Conservation (phyloP, 2,329 filamentous ascomycete species). For the Diaporthe helianthi region DNA sequence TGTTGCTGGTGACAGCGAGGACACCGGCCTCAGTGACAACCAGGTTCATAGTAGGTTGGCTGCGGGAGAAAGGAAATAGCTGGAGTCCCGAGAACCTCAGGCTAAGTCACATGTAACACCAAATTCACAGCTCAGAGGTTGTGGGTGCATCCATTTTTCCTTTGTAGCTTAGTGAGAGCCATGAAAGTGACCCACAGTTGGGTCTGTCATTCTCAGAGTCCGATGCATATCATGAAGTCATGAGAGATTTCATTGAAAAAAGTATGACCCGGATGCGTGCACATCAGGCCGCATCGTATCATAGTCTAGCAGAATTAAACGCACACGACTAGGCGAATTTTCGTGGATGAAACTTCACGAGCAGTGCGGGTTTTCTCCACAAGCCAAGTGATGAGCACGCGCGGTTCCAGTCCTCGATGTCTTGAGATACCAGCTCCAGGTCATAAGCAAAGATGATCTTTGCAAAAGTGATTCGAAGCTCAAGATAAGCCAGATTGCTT, state of each 20-base stretch:
- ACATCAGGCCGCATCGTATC: background rate
- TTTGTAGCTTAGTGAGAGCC: too few species aligned
- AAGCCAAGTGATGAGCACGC: slow-evolving; percentile 20
- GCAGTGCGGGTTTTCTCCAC: slow-evolving; percentile 28
- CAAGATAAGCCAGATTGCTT: slow-evolving; percentile 40
- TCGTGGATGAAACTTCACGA: slow-evolving; percentile 29
- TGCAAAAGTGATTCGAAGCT: slow-evolving; percentile 41
- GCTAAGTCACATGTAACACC: too few species aligned
- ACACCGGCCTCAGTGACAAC: background rate
- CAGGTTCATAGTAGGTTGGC: background rate
- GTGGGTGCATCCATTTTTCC: too few species aligned
- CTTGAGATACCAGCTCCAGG: slow-evolving; percentile 30
- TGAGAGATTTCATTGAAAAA: background rate
- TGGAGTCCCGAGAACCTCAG: background rate
- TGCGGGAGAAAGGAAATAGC: background rate
- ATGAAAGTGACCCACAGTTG: too few species aligned
- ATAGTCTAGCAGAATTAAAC: background rate
- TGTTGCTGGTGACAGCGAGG: background rate
- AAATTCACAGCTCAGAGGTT: too few species aligned
- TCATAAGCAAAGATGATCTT: slow-evolving; percentile 43
- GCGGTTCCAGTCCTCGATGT: slow-evolving; percentile 30
- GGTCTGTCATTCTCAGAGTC: too few species aligned
- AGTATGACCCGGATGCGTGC: background rate
- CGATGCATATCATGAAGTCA: too few species aligned
- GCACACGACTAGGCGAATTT: background rate